Base-by-base conservation (phyloP, 2,329 filamentous ascomycete genomes). In the Aulographum hederae region DNA sequence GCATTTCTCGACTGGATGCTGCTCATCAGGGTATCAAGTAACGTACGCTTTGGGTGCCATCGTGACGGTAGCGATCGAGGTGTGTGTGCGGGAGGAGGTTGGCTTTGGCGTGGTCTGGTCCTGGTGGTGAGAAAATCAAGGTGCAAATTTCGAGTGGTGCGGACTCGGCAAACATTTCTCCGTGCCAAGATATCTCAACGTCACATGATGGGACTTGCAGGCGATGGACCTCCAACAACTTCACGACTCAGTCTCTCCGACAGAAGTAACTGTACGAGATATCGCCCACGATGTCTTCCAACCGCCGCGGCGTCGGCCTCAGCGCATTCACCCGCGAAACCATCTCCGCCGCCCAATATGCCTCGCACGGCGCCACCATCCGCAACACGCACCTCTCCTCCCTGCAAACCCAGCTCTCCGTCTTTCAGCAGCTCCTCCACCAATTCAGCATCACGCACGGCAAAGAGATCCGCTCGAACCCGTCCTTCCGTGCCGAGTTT, bases 381-480 rank as follows among this genome's bases (percentile, higher is more conserved):
- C 81, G 85, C 39, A 78, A 69, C 35, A 73, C 73, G 43, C 86
- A 95, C 56, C 73, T 82, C 30, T 70, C 75, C 41, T 86, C 85
- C 13, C 73, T 98, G 43, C 76, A 82, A 46, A 92, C 84, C 23
- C 89, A 98, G 52, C 77, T 98, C 38, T 77, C 84, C 41, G 85
- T 95, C 47, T 98, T 98, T 65, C 84, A 92, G 48, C 89, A 82
- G 13, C 68, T 94, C 8, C 72, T 98, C 4, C 84, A 94, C 58
- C 84, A 91, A 54, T 98, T 98, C 56, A 82, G 85, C 28, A 69
- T 86, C 47, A 92, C 86, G 31, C 89, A 98, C 64, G 80, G 78
- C 43, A 84, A 85, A 49, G 89, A 93, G 46, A 98, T 98, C 37
- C 85, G 86, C 39, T 92, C 84, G 2, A 85, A 95, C 52, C 89